These are phyloP conservation scores for Castanea mollissima DNA, from an alignment of 306 rosid species.

Conservation along the genomic window DNA sequence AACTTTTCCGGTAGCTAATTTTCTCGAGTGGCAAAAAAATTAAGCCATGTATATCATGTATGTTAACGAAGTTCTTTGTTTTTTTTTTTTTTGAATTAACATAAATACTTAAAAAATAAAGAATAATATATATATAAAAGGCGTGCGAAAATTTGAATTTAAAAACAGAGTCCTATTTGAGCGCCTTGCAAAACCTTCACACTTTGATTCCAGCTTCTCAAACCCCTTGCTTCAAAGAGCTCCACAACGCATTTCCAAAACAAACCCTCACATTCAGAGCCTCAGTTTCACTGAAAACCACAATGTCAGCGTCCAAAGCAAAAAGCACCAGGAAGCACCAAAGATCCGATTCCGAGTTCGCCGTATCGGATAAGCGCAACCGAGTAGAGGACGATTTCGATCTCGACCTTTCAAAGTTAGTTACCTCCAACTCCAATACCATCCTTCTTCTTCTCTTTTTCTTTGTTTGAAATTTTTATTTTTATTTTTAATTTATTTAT, in stretches of 20 bases:
- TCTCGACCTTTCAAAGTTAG: slow-evolving; percentile 74
- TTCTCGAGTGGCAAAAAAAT: no score
- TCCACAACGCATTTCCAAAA: not conserved
- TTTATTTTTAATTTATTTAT: not conserved
- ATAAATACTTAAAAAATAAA: not conserved
- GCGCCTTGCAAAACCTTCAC: not conserved
- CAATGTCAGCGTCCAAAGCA: slow-evolving; percentile 59
- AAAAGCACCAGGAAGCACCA: slow-evolving; percentile 45
- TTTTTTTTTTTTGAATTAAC: no score
- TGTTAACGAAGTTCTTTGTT: no score
- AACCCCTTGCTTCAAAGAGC: not conserved
- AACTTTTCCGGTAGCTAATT: no score
- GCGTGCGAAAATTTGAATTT: not conserved
- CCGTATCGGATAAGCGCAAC: slow-evolving; percentile 46
- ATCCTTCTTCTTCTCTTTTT: not conserved
- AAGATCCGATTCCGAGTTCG: slow-evolving; percentile 40
- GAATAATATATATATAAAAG: not conserved
- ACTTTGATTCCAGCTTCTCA: not conserved
- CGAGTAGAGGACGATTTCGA: slow-evolving; percentile 42
- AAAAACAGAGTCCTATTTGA: not conserved
- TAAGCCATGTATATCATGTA: no score
- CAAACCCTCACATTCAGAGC: slow-evolving; percentile 15
- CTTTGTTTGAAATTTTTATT: not conserved
- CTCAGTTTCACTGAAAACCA: slow-evolving; percentile 3
- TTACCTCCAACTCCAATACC: not conserved